These are phyloP conservation scores for Arabis hirsuta DNA, from an alignment of 345 rosid species.

Conservation along the genomic window DNA sequence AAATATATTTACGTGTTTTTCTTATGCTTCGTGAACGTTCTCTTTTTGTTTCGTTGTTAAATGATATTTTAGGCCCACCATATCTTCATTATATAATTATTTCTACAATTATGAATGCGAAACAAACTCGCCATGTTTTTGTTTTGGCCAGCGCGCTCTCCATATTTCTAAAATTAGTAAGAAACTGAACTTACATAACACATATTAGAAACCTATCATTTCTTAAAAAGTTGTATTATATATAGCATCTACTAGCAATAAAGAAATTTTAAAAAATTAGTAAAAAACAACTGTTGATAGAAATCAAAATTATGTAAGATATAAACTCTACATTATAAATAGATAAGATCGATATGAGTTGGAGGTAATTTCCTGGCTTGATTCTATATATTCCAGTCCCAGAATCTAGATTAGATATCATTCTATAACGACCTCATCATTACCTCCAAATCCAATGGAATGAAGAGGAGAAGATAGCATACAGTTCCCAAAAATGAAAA, in stretches of 20 bases:
- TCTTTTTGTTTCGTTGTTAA: slow-evolving; percentile 31
- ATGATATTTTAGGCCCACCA: slow-evolving; percentile 41
- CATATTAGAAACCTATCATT: slow-evolving; percentile 6
- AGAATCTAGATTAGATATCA: too few species aligned
- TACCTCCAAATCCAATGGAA: too few species aligned
- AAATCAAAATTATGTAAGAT: too few species aligned
- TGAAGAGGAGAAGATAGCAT: too few species aligned
- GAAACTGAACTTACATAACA: slow-evolving; percentile 15
- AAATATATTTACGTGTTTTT: slow-evolving; percentile 43
- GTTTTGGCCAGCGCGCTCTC: slow-evolving; percentile 16
- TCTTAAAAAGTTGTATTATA: slow-evolving; percentile 4
- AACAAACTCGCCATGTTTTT: slow-evolving; percentile 28
- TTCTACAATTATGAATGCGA: slow-evolving; percentile 32
- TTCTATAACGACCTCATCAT: too few species aligned
- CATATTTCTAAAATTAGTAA: slow-evolving; percentile 24
- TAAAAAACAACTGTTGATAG: too few species aligned
- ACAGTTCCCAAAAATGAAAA: too few species aligned
- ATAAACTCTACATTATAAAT: too few species aligned
- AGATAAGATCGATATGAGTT: too few species aligned
- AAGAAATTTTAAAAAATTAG: too few species aligned
- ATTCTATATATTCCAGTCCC: too few species aligned
- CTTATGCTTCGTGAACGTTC: slow-evolving; percentile 44
- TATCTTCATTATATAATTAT: slow-evolving; percentile 33
- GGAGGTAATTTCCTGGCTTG: too few species aligned
- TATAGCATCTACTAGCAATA: slow-evolving; percentile 14